phyloP scores from a whole-genome alignment of 2,329 filamentous ascomycete genomes.

The Gyromitra esculenta region DNA sequence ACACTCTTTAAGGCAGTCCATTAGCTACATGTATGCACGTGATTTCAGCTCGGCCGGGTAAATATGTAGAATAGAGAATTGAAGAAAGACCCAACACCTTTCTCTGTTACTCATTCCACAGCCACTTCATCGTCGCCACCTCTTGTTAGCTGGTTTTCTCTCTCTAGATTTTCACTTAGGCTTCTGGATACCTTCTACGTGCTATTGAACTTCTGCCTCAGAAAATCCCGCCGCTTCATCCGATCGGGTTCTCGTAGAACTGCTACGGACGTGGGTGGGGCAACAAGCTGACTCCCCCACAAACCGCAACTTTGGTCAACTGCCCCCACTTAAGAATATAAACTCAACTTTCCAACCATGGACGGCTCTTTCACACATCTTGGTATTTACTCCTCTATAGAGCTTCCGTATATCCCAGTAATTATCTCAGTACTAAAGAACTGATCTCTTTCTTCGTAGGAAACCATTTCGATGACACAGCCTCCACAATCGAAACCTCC shows the following conservation, averaged over 20 bases:
- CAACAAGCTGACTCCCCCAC: constrained; percentile 44
- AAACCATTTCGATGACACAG: constrained; percentile 56
- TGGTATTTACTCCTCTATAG: constrained; percentile 84
- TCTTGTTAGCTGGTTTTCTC: constrained; percentile 10
- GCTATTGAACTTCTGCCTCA: not conserved
- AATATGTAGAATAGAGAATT: constrained; percentile 27
- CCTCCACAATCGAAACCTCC: constrained; percentile 56
- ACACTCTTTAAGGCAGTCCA: constrained; percentile 26
- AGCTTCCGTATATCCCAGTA: constrained; percentile 68
- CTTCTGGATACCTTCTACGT: constrained; percentile 2
- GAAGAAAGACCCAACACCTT: constrained; percentile 42
- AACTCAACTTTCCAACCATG: constrained; percentile 64
- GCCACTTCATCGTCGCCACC: constrained; percentile 43
- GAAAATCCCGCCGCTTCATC: constrained; percentile 15
- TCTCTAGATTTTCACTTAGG: not conserved
- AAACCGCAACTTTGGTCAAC: constrained; percentile 33
- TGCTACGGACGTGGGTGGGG: constrained; percentile 39
- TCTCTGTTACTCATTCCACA: constrained; percentile 9
- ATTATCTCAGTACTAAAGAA: constrained; percentile 16
- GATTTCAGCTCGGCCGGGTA: constrained; percentile 19
- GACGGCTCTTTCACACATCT: constrained; percentile 89
- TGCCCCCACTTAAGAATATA: constrained; percentile 26
- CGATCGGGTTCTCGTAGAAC: constrained; percentile 16
- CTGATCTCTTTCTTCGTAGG: constrained; percentile 47
- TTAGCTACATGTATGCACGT: constrained; percentile 3